A percentile compares a stretch with the other conserved stretches of the same genome.
These are phyloP conservation scores for Sicyos edulis DNA, from an alignment of 306 rosid species.

Conservation along the genomic window DNA sequence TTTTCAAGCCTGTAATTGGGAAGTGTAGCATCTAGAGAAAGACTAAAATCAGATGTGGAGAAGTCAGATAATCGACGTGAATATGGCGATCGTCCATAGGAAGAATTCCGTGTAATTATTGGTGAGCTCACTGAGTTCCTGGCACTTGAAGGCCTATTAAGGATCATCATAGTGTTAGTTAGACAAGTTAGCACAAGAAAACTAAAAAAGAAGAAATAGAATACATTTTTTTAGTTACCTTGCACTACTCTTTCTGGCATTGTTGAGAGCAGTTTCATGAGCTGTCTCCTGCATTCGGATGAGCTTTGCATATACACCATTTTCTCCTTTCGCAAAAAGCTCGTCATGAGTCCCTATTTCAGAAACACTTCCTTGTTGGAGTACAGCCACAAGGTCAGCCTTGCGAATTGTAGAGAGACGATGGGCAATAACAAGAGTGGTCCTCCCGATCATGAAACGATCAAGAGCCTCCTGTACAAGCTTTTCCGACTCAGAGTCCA, in stretches of 20 bases:
- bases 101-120: conserved; percentile 87
- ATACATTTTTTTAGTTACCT: conserved; percentile 37
- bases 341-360: conserved; percentile 97
- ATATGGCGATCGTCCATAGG: conserved; percentile 95
- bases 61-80: conserved; percentile 95
- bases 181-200: not conserved
- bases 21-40: conserved; percentile 72
- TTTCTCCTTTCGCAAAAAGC: conserved; percentile 75
- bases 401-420: conserved; percentile 89
- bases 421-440: conserved; percentile 90
- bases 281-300: conserved; percentile 88
- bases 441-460: conserved; percentile 93
- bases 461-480: conserved; percentile 97
- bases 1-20: conserved; percentile 81
- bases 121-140: conserved; percentile 99
- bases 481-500: conserved; percentile 95
- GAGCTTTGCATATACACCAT: conserved; percentile 89
- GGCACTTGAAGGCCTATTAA: conserved; percentile 92
- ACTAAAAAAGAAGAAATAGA: not conserved
- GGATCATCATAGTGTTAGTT: conserved; percentile 14
- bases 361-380: conserved; percentile 74
- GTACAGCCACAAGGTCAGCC: conserved; percentile 85
- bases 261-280: conserved; percentile 78
- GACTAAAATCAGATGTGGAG: conserved; percentile 89
- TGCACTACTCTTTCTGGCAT: conserved; percentile 97